phyloP scores from a whole-genome alignment of 139 green algal species.

The Chlorella sorokiniana region DNA sequence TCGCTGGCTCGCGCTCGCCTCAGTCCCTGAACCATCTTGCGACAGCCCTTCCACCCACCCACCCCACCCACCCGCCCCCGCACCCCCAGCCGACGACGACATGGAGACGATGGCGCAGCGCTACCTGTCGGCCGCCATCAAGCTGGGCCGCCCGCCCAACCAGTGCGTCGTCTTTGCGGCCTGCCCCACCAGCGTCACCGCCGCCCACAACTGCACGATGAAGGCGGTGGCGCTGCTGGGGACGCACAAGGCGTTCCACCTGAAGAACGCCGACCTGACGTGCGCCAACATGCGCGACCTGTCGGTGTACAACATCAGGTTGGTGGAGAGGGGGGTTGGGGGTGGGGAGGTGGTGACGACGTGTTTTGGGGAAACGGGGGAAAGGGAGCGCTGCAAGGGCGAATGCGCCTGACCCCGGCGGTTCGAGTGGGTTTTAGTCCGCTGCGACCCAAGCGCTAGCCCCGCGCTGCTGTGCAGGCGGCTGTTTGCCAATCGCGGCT shows the following conservation, averaged over 20 bases:
- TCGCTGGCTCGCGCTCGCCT: background rate
- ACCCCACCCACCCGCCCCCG: no score
- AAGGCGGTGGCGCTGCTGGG: conserved; percentile 73
- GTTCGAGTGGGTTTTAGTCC: background rate
- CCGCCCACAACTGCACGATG: conserved; percentile 93
- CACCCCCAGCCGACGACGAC: conserved; percentile 74
- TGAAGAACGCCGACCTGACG: conserved; percentile 84
- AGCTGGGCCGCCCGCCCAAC: conserved; percentile 79
- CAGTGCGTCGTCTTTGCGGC: conserved; percentile 85
- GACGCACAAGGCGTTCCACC: conserved; percentile 57
- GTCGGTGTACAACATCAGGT: conserved; percentile 84
- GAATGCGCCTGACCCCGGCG: no score
- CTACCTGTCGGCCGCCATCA: conserved; percentile 81
- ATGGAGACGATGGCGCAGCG: conserved; percentile 80
- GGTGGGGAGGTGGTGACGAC: background rate
- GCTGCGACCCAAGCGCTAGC: background rate
- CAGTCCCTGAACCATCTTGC: no score
- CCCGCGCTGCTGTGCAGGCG: conserved; percentile 6
- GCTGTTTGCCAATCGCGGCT: conserved; percentile 53
- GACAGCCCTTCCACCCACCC: no score
- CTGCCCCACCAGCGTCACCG: conserved; percentile 69
- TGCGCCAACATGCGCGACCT: conserved; percentile 74
- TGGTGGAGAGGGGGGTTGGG: background rate
- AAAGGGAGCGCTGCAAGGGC: no score
- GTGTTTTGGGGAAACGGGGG: no score